Evolutionary conservation across 257 asterid genomes (phyloP).

Genomic region (Nyctanthes arbortristis): DNA sequence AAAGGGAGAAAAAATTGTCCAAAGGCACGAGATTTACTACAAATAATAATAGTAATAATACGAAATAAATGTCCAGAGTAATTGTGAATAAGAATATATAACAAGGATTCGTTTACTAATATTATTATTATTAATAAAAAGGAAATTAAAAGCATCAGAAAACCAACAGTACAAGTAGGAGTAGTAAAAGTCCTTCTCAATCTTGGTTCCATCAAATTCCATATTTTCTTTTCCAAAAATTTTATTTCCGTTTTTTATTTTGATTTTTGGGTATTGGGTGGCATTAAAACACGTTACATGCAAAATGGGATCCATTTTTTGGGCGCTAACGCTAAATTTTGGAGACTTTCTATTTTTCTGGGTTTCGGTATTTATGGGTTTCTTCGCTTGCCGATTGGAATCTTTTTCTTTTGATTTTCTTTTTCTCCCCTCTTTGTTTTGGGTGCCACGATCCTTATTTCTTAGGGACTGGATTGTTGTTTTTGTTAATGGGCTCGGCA

Average conservation of each 20-base stretch:
- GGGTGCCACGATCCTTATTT: background rate
- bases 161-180: slow-evolving; percentile 33
- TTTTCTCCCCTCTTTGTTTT: background rate
- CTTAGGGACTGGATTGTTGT: background rate
- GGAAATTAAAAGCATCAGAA: slow-evolving; percentile 46
- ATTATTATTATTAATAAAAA: slow-evolving; percentile 12
- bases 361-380: slow-evolving; percentile 45
- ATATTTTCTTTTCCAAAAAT: slow-evolving; percentile 19
- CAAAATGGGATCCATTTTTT: slow-evolving; percentile 1
- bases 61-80: slow-evolving; percentile 44
- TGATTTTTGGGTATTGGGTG: slow-evolving; percentile 13
- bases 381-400: slow-evolving; percentile 12
- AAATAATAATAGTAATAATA: background rate
- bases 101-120: slow-evolving; percentile 20
- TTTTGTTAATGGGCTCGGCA: background rate
- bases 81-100: slow-evolving; percentile 33
- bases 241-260: background rate
- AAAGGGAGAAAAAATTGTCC: slow-evolving; percentile 34
- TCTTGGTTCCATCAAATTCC: slow-evolving; percentile 52
- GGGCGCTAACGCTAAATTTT: slow-evolving; percentile 24
- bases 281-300: slow-evolving; percentile 27
- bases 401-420: no score
- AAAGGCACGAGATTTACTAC: slow-evolving; percentile 1
- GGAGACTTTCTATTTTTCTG: slow-evolving; percentile 36
- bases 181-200: slow-evolving; percentile 36